phyloP scores from a whole-genome alignment of 1,139 yeast genomes.

The Hyphopichia wangnamkhiaoensis region DNA sequence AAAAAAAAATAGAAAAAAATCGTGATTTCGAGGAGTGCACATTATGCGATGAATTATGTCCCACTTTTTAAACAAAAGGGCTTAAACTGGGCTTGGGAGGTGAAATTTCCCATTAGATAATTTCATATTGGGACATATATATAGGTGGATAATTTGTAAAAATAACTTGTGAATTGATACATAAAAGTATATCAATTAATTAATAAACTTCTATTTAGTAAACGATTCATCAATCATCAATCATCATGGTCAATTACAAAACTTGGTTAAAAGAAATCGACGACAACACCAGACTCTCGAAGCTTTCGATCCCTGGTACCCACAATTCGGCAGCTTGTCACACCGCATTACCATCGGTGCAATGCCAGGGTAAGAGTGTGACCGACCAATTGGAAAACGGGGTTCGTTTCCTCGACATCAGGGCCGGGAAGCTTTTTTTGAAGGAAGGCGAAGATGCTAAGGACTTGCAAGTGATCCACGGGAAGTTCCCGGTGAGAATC shows the following conservation, averaged over 20 bases:
- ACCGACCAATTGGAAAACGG: constrained; percentile 69
- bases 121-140: too few relatives aligned
- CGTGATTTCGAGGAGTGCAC: too few relatives aligned
- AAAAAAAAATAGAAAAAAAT: too few relatives aligned
- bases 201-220: too few relatives aligned
- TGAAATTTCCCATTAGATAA: too few relatives aligned
- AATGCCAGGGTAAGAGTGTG: constrained; percentile 69
- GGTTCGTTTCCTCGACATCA: constrained; percentile 69
- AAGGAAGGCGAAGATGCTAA: constrained; percentile 48
- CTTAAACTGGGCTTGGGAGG: too few relatives aligned
- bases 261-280: constrained; percentile 58
- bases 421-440: constrained; percentile 62
- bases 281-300: constrained; percentile 53
- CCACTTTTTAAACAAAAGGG: too few relatives aligned
- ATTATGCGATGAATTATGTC: too few relatives aligned
- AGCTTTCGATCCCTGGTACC: constrained; percentile 74
- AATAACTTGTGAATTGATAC: too few relatives aligned
- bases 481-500: constrained; percentile 71
- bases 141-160: too few relatives aligned
- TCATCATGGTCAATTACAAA: constrained; percentile 43
- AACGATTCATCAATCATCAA: too few relatives aligned
- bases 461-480: constrained; percentile 71
- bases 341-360: constrained; percentile 75
- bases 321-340: constrained; percentile 80
- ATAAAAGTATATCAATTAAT: too few relatives aligned